Evolutionary conservation across 495 filamentous ascomycete genomes (phyloP).

Genomic region (Hyaloscypha hepaticicola): DNA sequence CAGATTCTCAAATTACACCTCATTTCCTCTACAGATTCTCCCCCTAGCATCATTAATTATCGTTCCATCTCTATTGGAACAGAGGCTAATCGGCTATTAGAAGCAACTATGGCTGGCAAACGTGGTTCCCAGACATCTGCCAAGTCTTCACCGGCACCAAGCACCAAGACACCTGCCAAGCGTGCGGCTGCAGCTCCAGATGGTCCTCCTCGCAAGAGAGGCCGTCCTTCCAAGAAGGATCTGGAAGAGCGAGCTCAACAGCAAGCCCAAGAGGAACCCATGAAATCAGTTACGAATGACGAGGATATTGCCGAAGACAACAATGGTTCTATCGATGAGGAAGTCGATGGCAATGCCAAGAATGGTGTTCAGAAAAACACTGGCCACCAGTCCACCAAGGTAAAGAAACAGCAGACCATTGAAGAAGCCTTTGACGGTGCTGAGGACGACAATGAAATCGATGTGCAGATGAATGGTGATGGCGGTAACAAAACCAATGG

Average conservation of each 20-base stretch:
- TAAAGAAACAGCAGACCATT: neutral
- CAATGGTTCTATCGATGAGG: neutral
- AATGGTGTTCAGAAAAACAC: no score
- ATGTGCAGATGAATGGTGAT: neutral
- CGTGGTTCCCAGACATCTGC: neutral
- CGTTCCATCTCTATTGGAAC: neutral
- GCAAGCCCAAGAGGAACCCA: constrained; percentile 13
- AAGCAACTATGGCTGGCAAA: neutral
- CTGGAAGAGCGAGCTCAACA: no score
- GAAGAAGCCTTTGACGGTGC: neutral
- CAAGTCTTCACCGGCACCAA: neutral
- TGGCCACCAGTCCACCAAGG: no score
- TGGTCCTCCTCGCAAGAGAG: neutral
- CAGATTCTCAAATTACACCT: no score
- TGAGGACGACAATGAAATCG: neutral
- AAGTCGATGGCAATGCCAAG: neutral
- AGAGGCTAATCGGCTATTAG: neutral
- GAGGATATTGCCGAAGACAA: constrained; percentile 6
- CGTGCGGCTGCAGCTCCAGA: neutral
- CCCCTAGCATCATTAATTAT: neutral
- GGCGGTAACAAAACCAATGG: neutral
- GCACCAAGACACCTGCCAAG: constrained; percentile 5
- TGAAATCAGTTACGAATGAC: neutral
- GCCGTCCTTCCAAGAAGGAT: constrained; percentile 3
- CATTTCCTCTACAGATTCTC: no score